Conservation (phyloP, 225 moss, liverwort and hornwort species). For the Bryum argenteum region DNA sequence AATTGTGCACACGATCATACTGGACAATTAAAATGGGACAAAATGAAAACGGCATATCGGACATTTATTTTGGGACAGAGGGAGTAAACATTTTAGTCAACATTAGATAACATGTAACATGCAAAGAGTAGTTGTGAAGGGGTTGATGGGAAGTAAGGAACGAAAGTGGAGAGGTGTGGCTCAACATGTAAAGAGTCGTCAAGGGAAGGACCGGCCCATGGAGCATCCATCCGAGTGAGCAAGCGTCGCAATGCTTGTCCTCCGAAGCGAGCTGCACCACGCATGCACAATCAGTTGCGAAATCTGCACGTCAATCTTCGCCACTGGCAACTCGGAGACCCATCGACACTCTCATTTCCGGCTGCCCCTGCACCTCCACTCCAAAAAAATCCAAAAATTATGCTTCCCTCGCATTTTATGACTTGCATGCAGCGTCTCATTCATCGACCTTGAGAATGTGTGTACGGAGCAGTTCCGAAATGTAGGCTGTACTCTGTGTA, state of each 20-base stretch:
- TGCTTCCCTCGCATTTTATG: too few species aligned
- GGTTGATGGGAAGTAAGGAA: not conserved
- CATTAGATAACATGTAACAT: too few species aligned
- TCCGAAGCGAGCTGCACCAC: slow-evolving; percentile 8
- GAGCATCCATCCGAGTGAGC: slow-evolving; percentile 29
- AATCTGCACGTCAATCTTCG: not conserved
- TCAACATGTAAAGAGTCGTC: slow-evolving; percentile 29
- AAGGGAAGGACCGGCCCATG: not conserved
- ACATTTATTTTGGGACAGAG: too few species aligned
- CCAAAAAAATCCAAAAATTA: too few species aligned
- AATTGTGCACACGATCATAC: too few species aligned
- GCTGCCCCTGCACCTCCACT: not conserved
- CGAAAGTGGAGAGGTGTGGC: slow-evolving; percentile 38
- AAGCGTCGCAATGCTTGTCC: slow-evolving; percentile 50
- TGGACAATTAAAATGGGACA: too few species aligned
- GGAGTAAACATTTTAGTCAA: too few species aligned
- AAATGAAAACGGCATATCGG: too few species aligned
- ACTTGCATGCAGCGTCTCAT: not conserved
- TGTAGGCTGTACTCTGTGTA: not conserved
- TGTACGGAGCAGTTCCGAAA: not conserved
- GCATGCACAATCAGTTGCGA: slow-evolving; percentile 15
- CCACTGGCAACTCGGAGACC: not conserved
- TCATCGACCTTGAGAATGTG: not conserved
- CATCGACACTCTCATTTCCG: not conserved
- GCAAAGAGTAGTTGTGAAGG: not conserved